Conservation (phyloP, 176 grass and related monocot species). For the bread wheat (Triticum aestivum) region IWGSC_CS_RefSeq_v2.1 NC_057795.1:18609025-18609524, state of each 20-base stretch:
- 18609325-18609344: not conserved
- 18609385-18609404: not conserved
- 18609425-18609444: too few relatives aligned
- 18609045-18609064: constrained; percentile 95
- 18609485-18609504: not conserved
- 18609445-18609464: too few relatives aligned
- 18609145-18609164: constrained; percentile 63
- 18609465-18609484: too few relatives aligned
- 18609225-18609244: not conserved
- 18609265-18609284: constrained; percentile 26
- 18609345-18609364: not conserved
- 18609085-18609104: constrained; percentile 79
- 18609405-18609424: not conserved
- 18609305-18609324: not conserved
- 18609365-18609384: not conserved
- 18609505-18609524: not conserved
- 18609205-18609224: constrained; percentile 21
- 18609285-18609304: not conserved
- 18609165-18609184: constrained; percentile 34
- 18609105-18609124: constrained; percentile 73
- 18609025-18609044: constrained; percentile 94
- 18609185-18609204: constrained; percentile 50
- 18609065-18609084: constrained; percentile 84
- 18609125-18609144: constrained; percentile 72
- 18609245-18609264: not conserved